These are phyloP conservation scores for Liquidambar formosana DNA, from an alignment of 164 flowering plant species.

Conservation along the genomic window DNA sequence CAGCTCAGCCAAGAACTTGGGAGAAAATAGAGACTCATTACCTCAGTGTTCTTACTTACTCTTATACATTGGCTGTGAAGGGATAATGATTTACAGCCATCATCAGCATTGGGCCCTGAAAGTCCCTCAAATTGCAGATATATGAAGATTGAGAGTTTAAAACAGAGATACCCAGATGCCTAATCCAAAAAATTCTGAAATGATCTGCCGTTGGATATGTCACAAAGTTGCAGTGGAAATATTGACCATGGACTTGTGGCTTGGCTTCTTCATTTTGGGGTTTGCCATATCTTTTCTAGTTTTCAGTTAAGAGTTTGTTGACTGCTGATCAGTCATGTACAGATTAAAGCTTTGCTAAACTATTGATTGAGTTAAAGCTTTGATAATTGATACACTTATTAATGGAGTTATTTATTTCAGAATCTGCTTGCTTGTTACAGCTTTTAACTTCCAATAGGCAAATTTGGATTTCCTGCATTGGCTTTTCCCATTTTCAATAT, in stretches of 20 bases:
- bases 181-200: background rate
- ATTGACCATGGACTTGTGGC: background rate
- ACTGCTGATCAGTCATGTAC: conserved; percentile 12
- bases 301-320: background rate
- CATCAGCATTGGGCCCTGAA: too few relatives aligned
- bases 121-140: too few relatives aligned
- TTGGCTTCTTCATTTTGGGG: conserved; percentile 1
- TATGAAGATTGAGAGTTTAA: background rate
- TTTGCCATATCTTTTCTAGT: background rate
- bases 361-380: background rate
- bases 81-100: too few relatives aligned
- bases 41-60: too few relatives aligned
- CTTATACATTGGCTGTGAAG: too few relatives aligned
- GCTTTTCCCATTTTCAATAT: background rate
- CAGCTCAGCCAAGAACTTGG: background rate
- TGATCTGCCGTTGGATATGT: background rate
- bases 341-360: background rate
- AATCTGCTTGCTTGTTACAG: background rate
- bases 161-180: background rate
- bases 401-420: background rate
- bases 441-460: background rate
- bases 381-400: too few relatives aligned
- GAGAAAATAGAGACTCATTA: too few relatives aligned
- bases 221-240: background rate
- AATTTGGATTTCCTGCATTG: background rate